Percentiles rank a stretch among this genome's conserved stretches.
These are phyloP conservation scores for Citrus reticulata DNA, from an alignment of 345 rosid species.

Conservation along the genomic window DNA sequence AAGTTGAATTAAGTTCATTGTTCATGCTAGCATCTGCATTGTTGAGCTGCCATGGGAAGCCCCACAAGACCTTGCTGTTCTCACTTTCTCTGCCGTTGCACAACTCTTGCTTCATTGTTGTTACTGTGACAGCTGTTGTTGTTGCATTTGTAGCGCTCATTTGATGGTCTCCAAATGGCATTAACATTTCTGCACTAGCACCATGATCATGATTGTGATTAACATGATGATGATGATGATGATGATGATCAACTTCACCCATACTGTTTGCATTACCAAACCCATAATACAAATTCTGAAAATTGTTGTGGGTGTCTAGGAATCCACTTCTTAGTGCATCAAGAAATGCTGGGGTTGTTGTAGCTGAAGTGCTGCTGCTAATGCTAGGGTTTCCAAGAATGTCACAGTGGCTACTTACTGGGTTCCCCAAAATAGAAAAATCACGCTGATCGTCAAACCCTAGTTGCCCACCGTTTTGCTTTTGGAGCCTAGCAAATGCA, in stretches of 20 bases:
- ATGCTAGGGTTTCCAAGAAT: conserved; percentile 34
- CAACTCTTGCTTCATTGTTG: conserved; percentile 63
- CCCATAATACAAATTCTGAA: conserved; percentile 43
- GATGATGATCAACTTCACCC: conserved; percentile 22
- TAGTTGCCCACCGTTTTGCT: conserved; percentile 42
- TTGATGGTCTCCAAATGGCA: conserved; percentile 33
- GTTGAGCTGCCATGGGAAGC: conserved; percentile 71
- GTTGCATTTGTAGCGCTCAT: conserved; percentile 22
- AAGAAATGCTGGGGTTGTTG: conserved; percentile 18
- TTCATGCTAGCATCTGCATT: conserved; percentile 39
- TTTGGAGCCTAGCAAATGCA: conserved; percentile 75
- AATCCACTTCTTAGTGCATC: conserved; percentile 34
- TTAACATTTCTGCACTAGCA: conserved; percentile 26
- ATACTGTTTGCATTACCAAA: conserved; percentile 37
- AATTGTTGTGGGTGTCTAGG: conserved; percentile 41
- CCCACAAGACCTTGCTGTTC: conserved; percentile 41
- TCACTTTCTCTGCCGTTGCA: conserved; percentile 38
- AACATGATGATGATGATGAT: background rate
- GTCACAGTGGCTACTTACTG: conserved; percentile 20
- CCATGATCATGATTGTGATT: conserved; percentile 11
- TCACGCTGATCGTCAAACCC: conserved; percentile 47
- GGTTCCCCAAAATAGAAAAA: conserved; percentile 40
- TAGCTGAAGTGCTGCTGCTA: conserved; percentile 2
- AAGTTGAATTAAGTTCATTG: conserved; percentile 42
- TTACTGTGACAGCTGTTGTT: conserved; percentile 38